Conservation (phyloP, 2,329 filamentous ascomycete species). For the Botrytis deweyae region DNA sequence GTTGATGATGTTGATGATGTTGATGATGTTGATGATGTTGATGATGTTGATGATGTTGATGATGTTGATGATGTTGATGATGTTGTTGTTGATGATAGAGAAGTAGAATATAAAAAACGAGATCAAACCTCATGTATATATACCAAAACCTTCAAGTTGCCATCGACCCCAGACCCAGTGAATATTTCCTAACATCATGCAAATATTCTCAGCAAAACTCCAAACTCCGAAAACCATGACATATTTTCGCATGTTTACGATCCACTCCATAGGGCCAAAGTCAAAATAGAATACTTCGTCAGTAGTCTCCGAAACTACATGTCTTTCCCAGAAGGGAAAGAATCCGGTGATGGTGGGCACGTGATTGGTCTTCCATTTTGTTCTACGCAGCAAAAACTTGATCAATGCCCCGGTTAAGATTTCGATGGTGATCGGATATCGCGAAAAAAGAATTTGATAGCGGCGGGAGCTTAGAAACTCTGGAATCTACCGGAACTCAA, state of each 20-base stretch:
- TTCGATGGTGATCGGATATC: neutral
- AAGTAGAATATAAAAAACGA: slow-evolving; percentile 1
- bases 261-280: slow-evolving; percentile 15
- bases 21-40: neutral
- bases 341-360: neutral
- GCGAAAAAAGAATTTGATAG: slow-evolving; percentile 6
- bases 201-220: neutral
- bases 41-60: no score
- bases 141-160: neutral
- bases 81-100: slow-evolving; percentile 8
- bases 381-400: neutral
- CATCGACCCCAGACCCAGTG: neutral
- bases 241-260: neutral
- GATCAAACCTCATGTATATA: slow-evolving; percentile 2
- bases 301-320: neutral
- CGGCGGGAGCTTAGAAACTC: neutral
- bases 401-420: neutral
- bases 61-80: neutral
- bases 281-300: neutral
- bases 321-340: neutral
- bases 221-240: slow-evolving; percentile 16
- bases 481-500: slow-evolving; percentile 5
- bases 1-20: neutral
- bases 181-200: neutral
- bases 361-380: neutral